Evolutionary conservation across 2,329 filamentous ascomycete species (phyloP).

Genomic region (Rhexocercosporidium sp.): DNA sequence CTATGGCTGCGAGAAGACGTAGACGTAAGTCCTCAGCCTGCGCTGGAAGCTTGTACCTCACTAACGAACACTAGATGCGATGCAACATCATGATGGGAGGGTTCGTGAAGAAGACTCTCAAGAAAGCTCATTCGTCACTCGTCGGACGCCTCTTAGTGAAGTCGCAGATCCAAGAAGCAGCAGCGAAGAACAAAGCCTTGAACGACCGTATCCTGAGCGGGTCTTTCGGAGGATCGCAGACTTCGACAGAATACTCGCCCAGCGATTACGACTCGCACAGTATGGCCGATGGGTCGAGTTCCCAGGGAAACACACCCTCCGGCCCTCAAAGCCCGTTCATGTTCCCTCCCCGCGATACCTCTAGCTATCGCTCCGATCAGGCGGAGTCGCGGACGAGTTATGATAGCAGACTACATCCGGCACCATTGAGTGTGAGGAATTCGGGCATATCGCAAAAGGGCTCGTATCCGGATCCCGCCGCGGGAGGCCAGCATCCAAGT

Average conservation of each 20-base stretch:
- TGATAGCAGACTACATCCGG: background rate
- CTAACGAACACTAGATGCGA: conserved; percentile 54
- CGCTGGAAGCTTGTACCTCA: background rate
- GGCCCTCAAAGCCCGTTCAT: background rate
- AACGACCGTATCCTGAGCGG: background rate
- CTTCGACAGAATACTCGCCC: conserved; percentile 10
- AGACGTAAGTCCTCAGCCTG: conserved; percentile 47
- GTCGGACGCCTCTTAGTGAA: conserved; percentile 67
- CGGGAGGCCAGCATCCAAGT: conserved; percentile 6
- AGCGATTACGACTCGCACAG: conserved; percentile 14
- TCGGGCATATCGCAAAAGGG: conserved; percentile 6
- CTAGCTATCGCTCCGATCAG: conserved; percentile 5
- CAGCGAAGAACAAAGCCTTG: conserved; percentile 24
- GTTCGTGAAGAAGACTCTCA: conserved; percentile 84
- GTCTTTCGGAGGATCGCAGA: conserved; percentile 1
- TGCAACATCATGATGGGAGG: conserved; percentile 77
- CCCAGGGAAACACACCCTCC: background rate
- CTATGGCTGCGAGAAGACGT: conserved; percentile 87
- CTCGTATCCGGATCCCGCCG: conserved; percentile 1
- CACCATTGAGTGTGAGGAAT: background rate
- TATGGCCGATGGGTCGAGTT: background rate
- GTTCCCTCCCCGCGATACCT: background rate
- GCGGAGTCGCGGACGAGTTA: background rate
- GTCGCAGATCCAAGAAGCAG: conserved; percentile 45
- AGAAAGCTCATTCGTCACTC: conserved; percentile 73